phyloP scores from a whole-genome alignment of 2,329 filamentous ascomycete genomes.

The Conoideocrella luteorostrata region DNA sequence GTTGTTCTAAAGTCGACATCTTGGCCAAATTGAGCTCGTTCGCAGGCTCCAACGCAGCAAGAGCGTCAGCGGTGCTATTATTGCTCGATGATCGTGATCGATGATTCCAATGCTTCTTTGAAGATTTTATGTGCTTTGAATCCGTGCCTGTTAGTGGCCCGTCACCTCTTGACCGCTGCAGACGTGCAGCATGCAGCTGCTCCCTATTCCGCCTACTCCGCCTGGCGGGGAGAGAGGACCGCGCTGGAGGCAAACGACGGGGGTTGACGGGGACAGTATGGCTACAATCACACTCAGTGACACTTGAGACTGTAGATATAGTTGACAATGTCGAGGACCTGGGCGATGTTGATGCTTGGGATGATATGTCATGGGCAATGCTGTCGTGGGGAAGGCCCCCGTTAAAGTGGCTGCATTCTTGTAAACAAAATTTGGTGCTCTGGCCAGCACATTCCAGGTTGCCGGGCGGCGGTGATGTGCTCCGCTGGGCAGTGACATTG shows the following conservation, averaged over 20 bases:
- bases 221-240: slow-evolving; percentile 5
- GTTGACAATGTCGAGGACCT: slow-evolving; percentile 2
- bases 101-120: slow-evolving; percentile 21
- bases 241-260: slow-evolving; percentile 14
- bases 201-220: slow-evolving; percentile 35
- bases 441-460: slow-evolving; percentile 28
- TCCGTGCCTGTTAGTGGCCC: slow-evolving; percentile 18
- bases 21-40: slow-evolving; percentile 46
- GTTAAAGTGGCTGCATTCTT: slow-evolving; percentile 15
- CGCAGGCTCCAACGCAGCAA: slow-evolving; percentile 39
- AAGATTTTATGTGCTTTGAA: slow-evolving; percentile 7
- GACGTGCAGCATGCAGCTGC: slow-evolving; percentile 42
- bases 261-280: slow-evolving; percentile 14
- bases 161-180: slow-evolving; percentile 37
- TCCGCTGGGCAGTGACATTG: slow-evolving; percentile 12
- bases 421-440: slow-evolving; percentile 41
- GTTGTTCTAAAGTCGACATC: slow-evolving; percentile 60
- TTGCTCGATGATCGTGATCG: slow-evolving; percentile 28
- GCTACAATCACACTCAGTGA: neutral
- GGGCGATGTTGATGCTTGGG: slow-evolving; percentile 17
- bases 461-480: slow-evolving; percentile 26
- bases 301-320: slow-evolving; percentile 1
- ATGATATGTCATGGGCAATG: slow-evolving; percentile 16
- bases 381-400: slow-evolving; percentile 18
- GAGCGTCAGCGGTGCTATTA: slow-evolving; percentile 30